Base-by-base conservation (phyloP, 495 filamentous ascomycete species). In the Pseudevernia furfuracea region DNA sequence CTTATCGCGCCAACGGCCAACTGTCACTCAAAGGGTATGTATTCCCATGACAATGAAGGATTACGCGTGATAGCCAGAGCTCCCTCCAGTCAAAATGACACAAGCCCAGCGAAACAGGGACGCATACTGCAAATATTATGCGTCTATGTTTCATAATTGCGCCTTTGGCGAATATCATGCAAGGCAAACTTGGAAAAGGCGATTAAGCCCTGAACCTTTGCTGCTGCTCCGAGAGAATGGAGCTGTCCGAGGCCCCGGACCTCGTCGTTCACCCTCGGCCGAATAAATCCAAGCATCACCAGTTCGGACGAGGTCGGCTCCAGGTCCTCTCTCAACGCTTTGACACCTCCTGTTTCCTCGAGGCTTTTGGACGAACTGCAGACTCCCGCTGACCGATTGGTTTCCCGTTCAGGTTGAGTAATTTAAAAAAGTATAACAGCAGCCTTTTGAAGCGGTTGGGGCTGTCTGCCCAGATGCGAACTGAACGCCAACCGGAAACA, bases 371-470 rank as follows among this genome's bases (percentile, higher is more conserved):
- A 4, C 25, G 30, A 3, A 55, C 52, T 55, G 52, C 52, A 55
- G 52, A 34, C 30, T 55, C 30, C 52, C 52, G 52, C 17, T 3
- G 52, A 15, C 52, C 52, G 52, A 55, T 55, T 55, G 52, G 52
- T 55, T 55, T 30, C 15, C 15, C 15, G 10, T 28, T 2, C 6
- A 34, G 4, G 52, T 32, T 55, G 28, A 17, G 25, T 21, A 3
- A n/a, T 34, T 3, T 21, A 21, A 2, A 10, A 34, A 34, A 55
- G 14, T 23, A 34, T 11, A 11, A 15, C 15, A 55, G 52, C 15
- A 9, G 52, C 17, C 6, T 32, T 34, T 55, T 6, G 30, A 3
- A 1, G 1, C 17, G 17, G 19, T 55, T 55, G 52, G 36, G 14
- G 30, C 21, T 55, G 30, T 55, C 11, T 55, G 52, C 28, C 28